phyloP scores from a whole-genome alignment of 345 rosid genomes.

The Microcos paniculata region DNA sequence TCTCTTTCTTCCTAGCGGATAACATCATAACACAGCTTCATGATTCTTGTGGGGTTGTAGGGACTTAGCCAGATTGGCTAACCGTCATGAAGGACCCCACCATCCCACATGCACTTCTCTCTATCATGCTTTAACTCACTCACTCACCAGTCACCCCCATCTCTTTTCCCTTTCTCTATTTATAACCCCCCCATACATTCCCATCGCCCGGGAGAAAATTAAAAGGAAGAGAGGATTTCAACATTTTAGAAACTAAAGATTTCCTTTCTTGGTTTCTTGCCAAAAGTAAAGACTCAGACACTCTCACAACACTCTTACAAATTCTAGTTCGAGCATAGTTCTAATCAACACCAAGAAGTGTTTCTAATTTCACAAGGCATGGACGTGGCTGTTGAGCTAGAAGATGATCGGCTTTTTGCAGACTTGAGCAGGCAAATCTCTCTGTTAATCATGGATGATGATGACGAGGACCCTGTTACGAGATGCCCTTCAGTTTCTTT shows the following conservation, averaged over 20 bases:
- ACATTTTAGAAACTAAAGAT: not conserved
- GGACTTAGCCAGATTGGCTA: slow-evolving; percentile 16
- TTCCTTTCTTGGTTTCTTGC: not conserved
- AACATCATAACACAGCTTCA: slow-evolving; percentile 14
- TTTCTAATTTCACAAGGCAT: not conserved
- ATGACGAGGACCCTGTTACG: slow-evolving; percentile 49
- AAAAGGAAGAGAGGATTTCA: not conserved
- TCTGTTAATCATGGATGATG: slow-evolving; percentile 93
- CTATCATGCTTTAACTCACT: not conserved
- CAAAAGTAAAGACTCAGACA: not conserved
- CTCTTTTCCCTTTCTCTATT: slow-evolving; percentile 5
- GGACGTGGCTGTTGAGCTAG: slow-evolving; percentile 66
- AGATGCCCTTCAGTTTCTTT: slow-evolving; percentile 56
- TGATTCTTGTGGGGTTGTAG: slow-evolving; percentile 12
- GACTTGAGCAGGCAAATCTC: slow-evolving; percentile 91
- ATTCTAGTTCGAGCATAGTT: not conserved
- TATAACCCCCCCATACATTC: not conserved
- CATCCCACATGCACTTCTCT: slow-evolving; percentile 10
- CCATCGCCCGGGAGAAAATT: not conserved
- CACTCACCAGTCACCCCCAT: not conserved
- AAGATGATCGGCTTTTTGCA: slow-evolving; percentile 88
- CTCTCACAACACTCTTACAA: not conserved
- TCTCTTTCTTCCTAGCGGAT: slow-evolving; percentile 3
- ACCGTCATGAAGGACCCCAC: slow-evolving; percentile 7
- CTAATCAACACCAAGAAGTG: not conserved